Evolutionary conservation across 371 early-diverging fungal species (phyloP).

Genomic region (Nematocida ausubeli): DNA sequence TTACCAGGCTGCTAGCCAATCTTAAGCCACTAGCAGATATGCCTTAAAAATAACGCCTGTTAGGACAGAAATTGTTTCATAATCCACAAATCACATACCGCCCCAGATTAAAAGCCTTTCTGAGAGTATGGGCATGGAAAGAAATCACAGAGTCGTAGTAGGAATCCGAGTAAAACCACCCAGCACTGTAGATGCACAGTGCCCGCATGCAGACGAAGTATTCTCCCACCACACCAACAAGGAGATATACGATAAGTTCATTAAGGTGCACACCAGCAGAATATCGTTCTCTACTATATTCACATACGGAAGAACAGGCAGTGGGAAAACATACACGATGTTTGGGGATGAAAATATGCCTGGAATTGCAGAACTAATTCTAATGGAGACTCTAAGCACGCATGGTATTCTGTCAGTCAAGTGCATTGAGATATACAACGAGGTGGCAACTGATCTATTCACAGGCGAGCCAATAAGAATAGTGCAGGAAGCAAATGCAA

Average conservation of each 20-base stretch:
- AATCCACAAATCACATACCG: constrained; percentile 3
- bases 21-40: too few species aligned
- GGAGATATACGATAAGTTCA: constrained; percentile 35
- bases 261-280: background rate
- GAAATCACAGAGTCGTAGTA: constrained; percentile 29
- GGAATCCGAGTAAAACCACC: constrained; percentile 41
- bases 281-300: constrained; percentile 57
- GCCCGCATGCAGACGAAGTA: constrained; percentile 20
- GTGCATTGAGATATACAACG: constrained; percentile 81
- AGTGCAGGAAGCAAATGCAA: constrained; percentile 38
- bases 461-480: constrained; percentile 57
- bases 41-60: too few species aligned
- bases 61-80: too few species aligned
- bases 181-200: constrained; percentile 9
- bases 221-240: constrained; percentile 37
- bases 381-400: constrained; percentile 38
- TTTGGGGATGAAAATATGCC: constrained; percentile 48
- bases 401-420: constrained; percentile 20
- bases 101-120: background rate
- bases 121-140: constrained; percentile 1
- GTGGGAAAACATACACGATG: constrained; percentile 68
- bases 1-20: too few species aligned
- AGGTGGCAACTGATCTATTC: constrained; percentile 75
- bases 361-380: constrained; percentile 66
- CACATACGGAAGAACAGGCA: constrained; percentile 68